Base-by-base conservation (phyloP, 2,329 filamentous ascomycete species). In the Amphichorda felina region DNA sequence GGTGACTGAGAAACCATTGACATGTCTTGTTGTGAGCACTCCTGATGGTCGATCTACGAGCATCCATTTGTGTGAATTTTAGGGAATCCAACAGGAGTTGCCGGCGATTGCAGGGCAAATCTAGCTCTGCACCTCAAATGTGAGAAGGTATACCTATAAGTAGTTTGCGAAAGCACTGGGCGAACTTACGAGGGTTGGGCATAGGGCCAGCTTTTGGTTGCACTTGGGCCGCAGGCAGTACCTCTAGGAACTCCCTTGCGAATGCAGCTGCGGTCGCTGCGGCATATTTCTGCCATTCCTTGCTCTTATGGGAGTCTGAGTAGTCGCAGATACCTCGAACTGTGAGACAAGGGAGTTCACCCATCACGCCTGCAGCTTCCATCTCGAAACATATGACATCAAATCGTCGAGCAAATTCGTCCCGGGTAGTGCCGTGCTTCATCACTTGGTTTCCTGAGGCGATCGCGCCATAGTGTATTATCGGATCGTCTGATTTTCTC, bases 321-420 rank as follows among this genome's bases (percentile, higher is more conserved):
- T 59, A 61, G 31, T 56, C 51, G 19, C 49, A 60, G 2, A 60
- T 52, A 1, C 55, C 56, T 4, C 55, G 48, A 14, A 62, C 54
- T 0, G 52, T 44, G 1, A 60, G 30, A 27, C 51, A 60, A 1
- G 49, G 50, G 4, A 55, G 41, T 0, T 36, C 38, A 6, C 43
- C 40, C 34, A 44, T 42, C 1, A 51, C 21, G 1, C 51, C 51
- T 1, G 51, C 49, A 0, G 46, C 45, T 29, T 52, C 50, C 51
- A 52, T 54, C 34, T 53, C 51, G 19, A 53, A 44, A 8, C 47
- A 50, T 0, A 46, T 11, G 0, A 36, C 41, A 0, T 37, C 35
- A 1, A 35, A 27, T 0, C 32, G 11, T 4, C 30, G 24, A 8
- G 44, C 43, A 24, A 56, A 41, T 1, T 38, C 8, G 33, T 62